Evolutionary conservation across 2,329 filamentous ascomycete genomes (phyloP).

Genomic region (Penicillium palitans): DNA sequence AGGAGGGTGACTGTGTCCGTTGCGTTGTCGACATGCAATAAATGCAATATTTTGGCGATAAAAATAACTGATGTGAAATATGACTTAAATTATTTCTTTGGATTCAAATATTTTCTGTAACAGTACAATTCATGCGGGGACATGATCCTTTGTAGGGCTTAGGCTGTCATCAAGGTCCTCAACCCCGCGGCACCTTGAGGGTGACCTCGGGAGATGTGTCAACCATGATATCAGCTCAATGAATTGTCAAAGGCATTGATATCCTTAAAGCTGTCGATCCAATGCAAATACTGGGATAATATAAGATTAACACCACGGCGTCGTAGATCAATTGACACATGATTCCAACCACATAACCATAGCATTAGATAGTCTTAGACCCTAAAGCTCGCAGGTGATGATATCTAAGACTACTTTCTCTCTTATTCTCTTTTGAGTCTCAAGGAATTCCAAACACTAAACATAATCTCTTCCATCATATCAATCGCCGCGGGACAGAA

Average conservation of each 20-base stretch:
- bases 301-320: too few species aligned
- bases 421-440: background rate
- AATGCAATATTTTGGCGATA: constrained; percentile 5
- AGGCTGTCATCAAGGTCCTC: constrained; percentile 23
- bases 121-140: background rate
- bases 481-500: background rate
- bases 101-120: background rate
- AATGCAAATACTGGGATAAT: background rate
- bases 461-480: background rate
- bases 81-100: constrained; percentile 20
- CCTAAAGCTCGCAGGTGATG: background rate
- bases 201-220: background rate
- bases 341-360: background rate
- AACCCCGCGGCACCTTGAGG: constrained; percentile 20
- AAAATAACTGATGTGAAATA: constrained; percentile 27
- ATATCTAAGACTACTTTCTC: background rate
- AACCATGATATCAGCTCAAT: background rate
- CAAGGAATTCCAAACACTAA: background rate
- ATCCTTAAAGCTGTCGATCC: background rate
- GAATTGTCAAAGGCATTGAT: background rate
- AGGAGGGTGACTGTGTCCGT: constrained; percentile 93
- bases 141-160: constrained; percentile 10
- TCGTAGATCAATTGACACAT: too few species aligned
- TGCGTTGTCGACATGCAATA: constrained; percentile 73
- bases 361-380: background rate